Conservation (phyloP, 2,329 filamentous ascomycete species). For the Colletotrichum sansevieriae region DNA sequence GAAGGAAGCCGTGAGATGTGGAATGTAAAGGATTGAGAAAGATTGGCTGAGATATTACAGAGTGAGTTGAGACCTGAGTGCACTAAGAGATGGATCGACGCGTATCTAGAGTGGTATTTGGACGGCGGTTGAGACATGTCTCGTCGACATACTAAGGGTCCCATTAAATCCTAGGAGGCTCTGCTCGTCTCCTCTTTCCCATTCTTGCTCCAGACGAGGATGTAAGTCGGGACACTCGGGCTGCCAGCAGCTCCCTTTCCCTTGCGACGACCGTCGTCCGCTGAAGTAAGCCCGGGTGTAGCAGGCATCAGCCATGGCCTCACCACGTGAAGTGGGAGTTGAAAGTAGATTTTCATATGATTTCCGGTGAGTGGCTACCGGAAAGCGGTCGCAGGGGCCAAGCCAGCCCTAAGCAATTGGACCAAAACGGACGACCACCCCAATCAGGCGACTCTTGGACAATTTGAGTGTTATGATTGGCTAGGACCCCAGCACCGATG, state of each 20-base stretch:
- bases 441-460: constrained; percentile 39
- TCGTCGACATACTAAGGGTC: constrained; percentile 5
- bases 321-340: constrained; percentile 1
- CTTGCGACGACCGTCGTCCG: constrained; percentile 7
- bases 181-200: constrained; percentile 16
- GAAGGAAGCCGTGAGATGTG: constrained; percentile 13
- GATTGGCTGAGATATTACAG: too few species aligned
- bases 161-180: not conserved
- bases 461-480: constrained; percentile 33
- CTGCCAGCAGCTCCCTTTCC: not conserved
- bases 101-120: constrained; percentile 6
- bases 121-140: constrained; percentile 14
- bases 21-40: not conserved
- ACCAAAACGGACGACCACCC: constrained; percentile 34
- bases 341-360: not conserved
- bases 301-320: constrained; percentile 29
- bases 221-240: not conserved
- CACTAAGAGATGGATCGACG: not conserved
- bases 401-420: constrained; percentile 34
- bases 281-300: constrained; percentile 25
- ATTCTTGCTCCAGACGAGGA: constrained; percentile 14
- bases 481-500: not conserved
- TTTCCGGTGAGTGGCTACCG: not conserved
- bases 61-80: not conserved
- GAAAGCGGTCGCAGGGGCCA: constrained; percentile 18